Base-by-base conservation (phyloP, 2,329 filamentous ascomycete genomes). In the Ophiostoma tasmaniense region DNA sequence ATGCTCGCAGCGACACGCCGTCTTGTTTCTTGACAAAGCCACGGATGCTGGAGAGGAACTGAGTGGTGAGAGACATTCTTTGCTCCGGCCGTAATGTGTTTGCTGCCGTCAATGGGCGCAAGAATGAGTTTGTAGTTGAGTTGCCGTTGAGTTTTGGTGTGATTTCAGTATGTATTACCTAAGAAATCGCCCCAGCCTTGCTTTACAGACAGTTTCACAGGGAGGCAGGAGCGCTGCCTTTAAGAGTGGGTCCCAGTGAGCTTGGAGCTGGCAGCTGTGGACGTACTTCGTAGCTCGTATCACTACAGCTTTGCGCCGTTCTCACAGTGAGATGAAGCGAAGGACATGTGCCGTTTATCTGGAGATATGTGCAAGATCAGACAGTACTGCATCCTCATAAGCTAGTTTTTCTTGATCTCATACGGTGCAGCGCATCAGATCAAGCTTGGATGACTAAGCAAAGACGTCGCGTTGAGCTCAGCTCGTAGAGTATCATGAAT, bases 1-100 rank as follows among this genome's bases (percentile, higher is more conserved):
- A 93, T 70, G 87, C 82, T 71, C 89, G 84, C 17, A 96, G 83
- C 71, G 84, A 81, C 39, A 81, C 79, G 71, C 89, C 90, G 78
- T 93, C 84, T 42, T 73, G 68, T 20, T 66, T 61, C 39, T 50
- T 37, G 28, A 73, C 70, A 25, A 73, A 71, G 50, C 72, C 69
- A 33, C 71, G 72, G 33, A 73, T 71, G 71, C 71, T 73, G 10
- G 52, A 67, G 39, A 73, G 71, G 59, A 73, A 73, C 62, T 73
- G 72, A 30, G 71, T 72, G 17, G 70, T 66, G 22, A 73, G 72
- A 8, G 73, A 68, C 73, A 73, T 73, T 50, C n/a, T 14, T 33
- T 28, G 5, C 61, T 37, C 61, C 59, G 59, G 14, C 5, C 59
- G 30, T 13, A 7, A 4, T 25, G n/a, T 25, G n/a, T 11, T 25